Evolutionary conservation across 768 basidiomycete species (phyloP), one percentile per base, ranked within the genome.

Genomic region (Tephrocybe sp.): DNA sequence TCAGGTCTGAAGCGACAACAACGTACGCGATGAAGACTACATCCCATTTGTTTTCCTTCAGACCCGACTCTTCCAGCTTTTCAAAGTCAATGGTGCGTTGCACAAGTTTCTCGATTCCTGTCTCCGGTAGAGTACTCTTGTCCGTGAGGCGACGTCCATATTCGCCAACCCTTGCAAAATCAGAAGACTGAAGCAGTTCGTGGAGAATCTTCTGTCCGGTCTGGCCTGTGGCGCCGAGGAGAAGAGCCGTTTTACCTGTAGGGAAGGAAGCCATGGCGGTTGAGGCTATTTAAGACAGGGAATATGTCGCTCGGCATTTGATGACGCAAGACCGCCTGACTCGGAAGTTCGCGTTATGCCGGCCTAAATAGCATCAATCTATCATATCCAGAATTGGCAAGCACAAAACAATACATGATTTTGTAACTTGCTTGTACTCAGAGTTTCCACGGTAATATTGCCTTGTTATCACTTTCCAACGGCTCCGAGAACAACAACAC

Each of bases 221-320:
- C 45, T 82, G 82, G 44, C 90, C 90, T 1, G 90, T 90, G 1
- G 83, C 84, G 17, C 90, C 90, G 37, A 93, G 57, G 18, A 93
- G 69, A 50, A 92, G 77, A n/a, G 89, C 88, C 14, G 81, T 71
- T 60, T 69, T 59, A n/a, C 62, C 57, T 48, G 62, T 56, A 56
- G 28, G 11, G 6, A 49, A 49, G 6, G 17, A 33, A 30, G 41
- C 59, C 62, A 51, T 57, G 15, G 5, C 32, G 28, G 23, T 17
- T 55, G 11, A 45, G 17, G 21, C n/a, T n/a, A n/a, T 54, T 42
- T 12, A 14, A 2, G 4, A 23, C 11, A 20, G 38, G n/a, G n/a
- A n/a, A n/a, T n/a, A n/a, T n/a, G n/a, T n/a, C n/a, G n/a, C n/a
- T n/a, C n/a, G n/a, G n/a, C n/a, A n/a, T n/a, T 11, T 28, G 28